Base-by-base conservation (phyloP, 2,329 filamentous ascomycete genomes). In the Cercospora sojina region DNA sequence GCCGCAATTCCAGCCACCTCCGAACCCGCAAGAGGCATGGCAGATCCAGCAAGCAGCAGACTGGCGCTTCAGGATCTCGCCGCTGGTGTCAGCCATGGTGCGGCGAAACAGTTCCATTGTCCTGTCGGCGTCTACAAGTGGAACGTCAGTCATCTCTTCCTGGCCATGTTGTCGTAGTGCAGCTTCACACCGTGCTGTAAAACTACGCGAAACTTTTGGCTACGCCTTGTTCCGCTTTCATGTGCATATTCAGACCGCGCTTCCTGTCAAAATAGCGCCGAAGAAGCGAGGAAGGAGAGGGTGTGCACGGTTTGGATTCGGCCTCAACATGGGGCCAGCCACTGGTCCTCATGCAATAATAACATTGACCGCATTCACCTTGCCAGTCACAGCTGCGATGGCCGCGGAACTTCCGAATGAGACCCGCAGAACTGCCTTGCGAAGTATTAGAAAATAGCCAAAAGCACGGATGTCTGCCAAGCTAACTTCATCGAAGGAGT, bases 11-110 rank as follows among this genome's bases (percentile, higher is more conserved):
- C 32, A 56, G 25, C 29, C 23, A 31, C 55, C 31, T 23, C 62
- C 51, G 5, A 58, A 58, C 13, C 62, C 62, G 62, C 53, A 49
- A 64, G 53, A 64, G 27, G 53, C 31, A 41, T 49, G 38, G 29
- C 61, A 64, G n/a, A 47, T 64, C 49, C 60, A 56, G 49, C 47
- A 63, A 43, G 60, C 49, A 20, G 47, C 49, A 27, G 60, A 62
- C 20, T 38, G 20, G 20, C 60, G 60, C 60, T 56, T 57, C 4
- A 63, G 25, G 6, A 63, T 29, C 49, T 63, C 60, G 13, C 31
- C 59, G 43, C 25, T 53, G 25, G 43, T 18, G 27, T 62, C 41
- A 12, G 18, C 20, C 8, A 51, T 27, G 31, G 27, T 31, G 59
- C 59, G 43, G 16, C 18, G 27, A 12, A 29, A 62, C n/a, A 51